phyloP scores from a whole-genome alignment of 495 filamentous ascomycete genomes.

The Lichenothelia convexa region DNA sequence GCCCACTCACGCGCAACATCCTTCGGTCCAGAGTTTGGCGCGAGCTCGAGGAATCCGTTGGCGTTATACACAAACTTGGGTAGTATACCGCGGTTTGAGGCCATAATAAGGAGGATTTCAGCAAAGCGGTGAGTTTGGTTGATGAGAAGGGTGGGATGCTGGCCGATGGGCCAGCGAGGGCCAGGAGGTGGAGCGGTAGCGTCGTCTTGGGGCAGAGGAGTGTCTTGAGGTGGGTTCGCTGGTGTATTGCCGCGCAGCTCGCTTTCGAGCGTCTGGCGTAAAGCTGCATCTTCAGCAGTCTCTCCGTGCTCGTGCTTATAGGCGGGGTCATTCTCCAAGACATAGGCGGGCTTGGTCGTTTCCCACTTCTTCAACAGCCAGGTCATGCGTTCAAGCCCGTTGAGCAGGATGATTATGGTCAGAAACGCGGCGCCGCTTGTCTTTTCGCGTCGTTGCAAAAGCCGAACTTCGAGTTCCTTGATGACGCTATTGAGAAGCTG shows the following conservation, averaged over 20 bases:
- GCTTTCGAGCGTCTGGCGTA: too few species aligned
- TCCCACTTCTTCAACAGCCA: constrained; percentile 67
- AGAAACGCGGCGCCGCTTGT: constrained; percentile 61
- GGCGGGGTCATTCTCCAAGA: not conserved
- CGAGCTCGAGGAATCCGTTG: too few species aligned
- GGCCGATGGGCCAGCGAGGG: constrained; percentile 48
- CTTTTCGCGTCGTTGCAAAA: constrained; percentile 54
- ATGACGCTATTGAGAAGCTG: constrained; percentile 47
- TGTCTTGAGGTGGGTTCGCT: not conserved
- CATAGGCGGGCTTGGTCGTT: not conserved
- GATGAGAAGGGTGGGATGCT: constrained; percentile 42
- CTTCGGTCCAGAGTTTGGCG: too few species aligned
- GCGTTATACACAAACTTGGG: too few species aligned
- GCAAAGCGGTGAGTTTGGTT: constrained; percentile 56
- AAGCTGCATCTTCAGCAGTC: too few species aligned
- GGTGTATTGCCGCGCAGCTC: too few species aligned
- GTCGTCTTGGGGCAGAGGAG: not conserved
- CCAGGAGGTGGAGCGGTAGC: not conserved
- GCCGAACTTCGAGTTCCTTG: constrained; percentile 52
- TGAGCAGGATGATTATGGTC: constrained; percentile 52
- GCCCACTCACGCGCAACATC: too few species aligned
- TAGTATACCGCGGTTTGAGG: constrained; percentile 52
- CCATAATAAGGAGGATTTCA: constrained; percentile 54
- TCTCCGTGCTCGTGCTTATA: not conserved
- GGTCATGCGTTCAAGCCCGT: constrained; percentile 67